Conservation (phyloP, 2,329 filamentous ascomycete species). For the Xylariomycetidae sp. region DNA sequence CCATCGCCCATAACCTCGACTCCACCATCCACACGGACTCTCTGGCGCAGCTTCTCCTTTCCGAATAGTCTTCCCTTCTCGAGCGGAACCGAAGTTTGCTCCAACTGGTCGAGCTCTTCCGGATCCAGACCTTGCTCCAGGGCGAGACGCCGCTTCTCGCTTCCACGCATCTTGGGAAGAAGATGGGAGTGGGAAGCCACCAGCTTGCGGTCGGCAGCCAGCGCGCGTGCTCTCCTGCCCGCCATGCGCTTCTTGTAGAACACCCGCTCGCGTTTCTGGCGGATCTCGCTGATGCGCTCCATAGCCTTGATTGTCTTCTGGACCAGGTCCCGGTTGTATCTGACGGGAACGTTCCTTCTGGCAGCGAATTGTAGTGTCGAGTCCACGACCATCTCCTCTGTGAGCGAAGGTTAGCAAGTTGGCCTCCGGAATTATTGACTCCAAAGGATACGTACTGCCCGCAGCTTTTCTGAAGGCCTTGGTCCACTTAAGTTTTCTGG, state of each 20-base stretch:
- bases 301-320: slow-evolving; percentile 86
- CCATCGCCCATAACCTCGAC: slow-evolving; percentile 36
- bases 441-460: slow-evolving; percentile 34
- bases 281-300: slow-evolving; percentile 83
- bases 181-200: slow-evolving; percentile 91
- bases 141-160: slow-evolving; percentile 56
- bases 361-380: slow-evolving; percentile 87
- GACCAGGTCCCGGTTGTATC: slow-evolving; percentile 92
- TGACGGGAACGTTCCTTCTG: slow-evolving; percentile 87
- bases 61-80: slow-evolving; percentile 34
- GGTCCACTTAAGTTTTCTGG: slow-evolving; percentile 94
- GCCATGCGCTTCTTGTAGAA: slow-evolving; percentile 95
- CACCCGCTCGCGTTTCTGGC: slow-evolving; percentile 74
- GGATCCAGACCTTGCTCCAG: slow-evolving; percentile 24
- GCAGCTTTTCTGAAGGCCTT: slow-evolving; percentile 84
- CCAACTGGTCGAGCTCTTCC: slow-evolving; percentile 31
- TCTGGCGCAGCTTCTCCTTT: slow-evolving; percentile 34
- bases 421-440: not conserved
- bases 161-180: slow-evolving; percentile 67
- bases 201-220: slow-evolving; percentile 76
- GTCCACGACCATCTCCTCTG: slow-evolving; percentile 77
- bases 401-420: too few species aligned
- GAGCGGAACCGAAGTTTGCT: slow-evolving; percentile 19
- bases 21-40: slow-evolving; percentile 34
- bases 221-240: slow-evolving; percentile 79